phyloP scores from a whole-genome alignment of 1,284 basidiomycete species.

The Pseudozyma hubeiensis region DNA sequence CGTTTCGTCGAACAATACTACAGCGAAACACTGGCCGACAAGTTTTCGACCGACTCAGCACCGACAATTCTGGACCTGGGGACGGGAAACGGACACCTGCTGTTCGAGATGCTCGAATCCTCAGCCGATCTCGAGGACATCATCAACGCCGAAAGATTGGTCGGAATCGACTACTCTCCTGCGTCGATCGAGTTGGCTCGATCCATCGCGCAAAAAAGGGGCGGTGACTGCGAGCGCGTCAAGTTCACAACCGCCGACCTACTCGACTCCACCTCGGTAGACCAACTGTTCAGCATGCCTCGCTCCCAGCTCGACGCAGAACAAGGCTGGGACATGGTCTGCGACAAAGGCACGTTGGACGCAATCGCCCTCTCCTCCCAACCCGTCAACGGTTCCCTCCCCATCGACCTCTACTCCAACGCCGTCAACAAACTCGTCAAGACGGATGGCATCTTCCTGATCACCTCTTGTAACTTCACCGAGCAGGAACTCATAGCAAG shows the following conservation, averaged over 20 bases:
- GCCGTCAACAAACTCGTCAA: conserved; percentile 75
- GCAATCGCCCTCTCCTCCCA: conserved; percentile 83
- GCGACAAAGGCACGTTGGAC: conserved; percentile 74
- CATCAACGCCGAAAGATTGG: conserved; percentile 73
- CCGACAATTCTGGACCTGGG: conserved; percentile 73
- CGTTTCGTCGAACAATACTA: conserved; percentile 45
- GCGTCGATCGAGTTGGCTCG: conserved; percentile 74
- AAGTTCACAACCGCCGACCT: conserved; percentile 67
- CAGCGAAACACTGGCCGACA: conserved; percentile 17
- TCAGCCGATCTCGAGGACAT: conserved; percentile 73
- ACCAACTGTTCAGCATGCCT: conserved; percentile 11
- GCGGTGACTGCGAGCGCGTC: conserved; percentile 55
- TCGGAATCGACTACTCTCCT: conserved; percentile 85
- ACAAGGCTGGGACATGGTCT: conserved; percentile 66
- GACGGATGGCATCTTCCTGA: conserved; percentile 77
- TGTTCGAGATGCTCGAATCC: conserved; percentile 75
- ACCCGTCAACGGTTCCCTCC: conserved; percentile 73
- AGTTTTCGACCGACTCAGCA: background rate
- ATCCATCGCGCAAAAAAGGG: conserved; percentile 54
- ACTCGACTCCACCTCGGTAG: conserved; percentile 40
- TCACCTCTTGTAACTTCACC: conserved; percentile 89
- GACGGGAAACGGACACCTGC: conserved; percentile 84
- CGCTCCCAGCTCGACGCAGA: background rate
- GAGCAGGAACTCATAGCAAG: conserved; percentile 78
- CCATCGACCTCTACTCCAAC: conserved; percentile 76